Evolutionary conservation across 768 basidiomycete genomes (phyloP), one percentile per base, ranked within the genome.

Genomic region (Hygrocybe coccinea): DNA sequence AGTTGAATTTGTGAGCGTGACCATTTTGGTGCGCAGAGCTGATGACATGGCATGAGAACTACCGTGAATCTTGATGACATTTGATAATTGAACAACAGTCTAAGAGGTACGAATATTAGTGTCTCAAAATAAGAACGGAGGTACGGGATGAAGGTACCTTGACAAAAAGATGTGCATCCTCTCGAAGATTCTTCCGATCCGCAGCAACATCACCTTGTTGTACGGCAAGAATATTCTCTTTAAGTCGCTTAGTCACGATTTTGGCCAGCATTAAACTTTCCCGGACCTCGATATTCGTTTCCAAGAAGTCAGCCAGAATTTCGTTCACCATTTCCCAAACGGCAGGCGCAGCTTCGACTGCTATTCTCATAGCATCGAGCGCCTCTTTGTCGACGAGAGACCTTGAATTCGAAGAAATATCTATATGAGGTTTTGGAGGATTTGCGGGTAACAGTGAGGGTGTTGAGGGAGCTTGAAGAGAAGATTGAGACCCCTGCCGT

Each of bases 291-390:
- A 66, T 67, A 25, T 71, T 71, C 14, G 68, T 56, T 45, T 75
- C 74, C 24, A 74, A 61, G n/a, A 74, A 67, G 33, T 81, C 77
- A 25, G 71, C 71, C 52, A 90, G 69, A 58, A 87, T 76, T 54
- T 86, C 85, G 59, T 86, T 84, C 65, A 93, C 82, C 75, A 87
- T 80, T 56, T 84, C 76, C 90, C 93, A 97, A 21, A 91, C 87
- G 22, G 78, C 75, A 10, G 88, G 87, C 9, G 91, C 93, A 11
- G 87, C 79, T 21, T 89, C 84, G 8, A 93, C 83, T 12, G 94
- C 89, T 7, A 74, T 73, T 60, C 85, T 85, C 68, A 97, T 85
- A 24, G 89, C 85, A 56, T 87, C 82, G 6, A 95, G 71, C 3
- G 89, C 82, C 62, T 91, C 88, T 52, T 84, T 85, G 64, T 91